Evolutionary conservation across 2,329 filamentous ascomycete species (phyloP).

Genomic region (Xylariaceae sp.): DNA sequence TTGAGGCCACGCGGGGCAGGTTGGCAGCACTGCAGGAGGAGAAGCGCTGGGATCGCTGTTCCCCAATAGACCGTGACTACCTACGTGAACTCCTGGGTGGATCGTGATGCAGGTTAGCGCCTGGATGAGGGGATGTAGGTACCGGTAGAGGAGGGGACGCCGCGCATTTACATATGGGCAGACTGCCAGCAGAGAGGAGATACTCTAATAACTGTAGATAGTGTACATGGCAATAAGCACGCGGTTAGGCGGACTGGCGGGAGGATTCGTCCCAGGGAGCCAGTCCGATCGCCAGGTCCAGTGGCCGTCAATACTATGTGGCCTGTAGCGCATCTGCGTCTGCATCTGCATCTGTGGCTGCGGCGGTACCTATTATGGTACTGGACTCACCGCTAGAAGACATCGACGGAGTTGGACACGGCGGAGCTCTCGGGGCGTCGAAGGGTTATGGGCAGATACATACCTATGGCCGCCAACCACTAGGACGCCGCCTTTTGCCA

Average conservation of each 20-base stretch:
- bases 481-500: constrained; percentile 4
- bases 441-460: too few species aligned
- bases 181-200: too few species aligned
- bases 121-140: constrained; percentile 8
- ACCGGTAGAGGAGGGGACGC: too few species aligned
- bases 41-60: constrained; percentile 7
- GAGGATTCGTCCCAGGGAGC: too few species aligned
- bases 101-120: constrained; percentile 22
- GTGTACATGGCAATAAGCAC: too few species aligned
- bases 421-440: not conserved
- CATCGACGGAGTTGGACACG: not conserved
- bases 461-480: not conserved
- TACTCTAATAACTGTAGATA: too few species aligned
- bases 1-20: constrained; percentile 14
- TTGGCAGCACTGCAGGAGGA: not conserved
- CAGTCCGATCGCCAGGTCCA: not conserved
- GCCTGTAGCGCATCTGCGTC: not conserved
- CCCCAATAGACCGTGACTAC: constrained; percentile 17
- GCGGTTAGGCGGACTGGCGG: too few species aligned
- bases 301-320: not conserved
- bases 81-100: constrained; percentile 15
- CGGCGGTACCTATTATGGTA: too few species aligned
- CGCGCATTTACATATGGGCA: too few species aligned
- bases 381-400: constrained; percentile 16
- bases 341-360: constrained; percentile 8